Evolutionary conservation across 176 grass and related monocot species (phyloP).

Genomic region (Aegilops speltoides): DNA sequence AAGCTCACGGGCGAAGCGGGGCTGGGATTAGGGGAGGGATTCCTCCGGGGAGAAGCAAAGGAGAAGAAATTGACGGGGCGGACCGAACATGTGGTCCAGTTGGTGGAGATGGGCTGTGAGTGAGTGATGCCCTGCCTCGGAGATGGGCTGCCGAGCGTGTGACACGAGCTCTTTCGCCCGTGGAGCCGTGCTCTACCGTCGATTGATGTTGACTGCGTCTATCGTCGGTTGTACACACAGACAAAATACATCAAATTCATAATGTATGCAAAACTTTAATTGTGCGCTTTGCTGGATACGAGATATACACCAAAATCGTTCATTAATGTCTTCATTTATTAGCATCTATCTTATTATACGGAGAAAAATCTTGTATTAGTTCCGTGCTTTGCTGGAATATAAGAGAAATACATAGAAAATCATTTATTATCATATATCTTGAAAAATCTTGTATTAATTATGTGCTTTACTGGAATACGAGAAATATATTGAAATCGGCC

Average conservation of each 20-base stretch:
- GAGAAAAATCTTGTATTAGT: no score
- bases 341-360: no score
- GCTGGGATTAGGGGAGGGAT: slow-evolving; percentile 38
- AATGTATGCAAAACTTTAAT: neutral
- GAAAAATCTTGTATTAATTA: no score
- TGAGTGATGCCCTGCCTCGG: neutral
- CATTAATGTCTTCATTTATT: no score
- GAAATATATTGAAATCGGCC: no score
- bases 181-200: neutral
- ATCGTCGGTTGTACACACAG: neutral
- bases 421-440: no score
- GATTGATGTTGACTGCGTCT: neutral
- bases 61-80: neutral
- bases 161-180: neutral
- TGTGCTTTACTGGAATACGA: no score
- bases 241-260: neutral
- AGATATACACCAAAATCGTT: no score
- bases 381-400: no score
- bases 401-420: no score
- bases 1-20: slow-evolving; percentile 30
- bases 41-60: slow-evolving; percentile 1
- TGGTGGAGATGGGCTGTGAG: neutral
- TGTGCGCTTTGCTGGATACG: no score
- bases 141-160: neutral
- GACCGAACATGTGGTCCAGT: neutral